Base-by-base conservation (phyloP, 2,329 filamentous ascomycete genomes). In the Claviceps maximensis region DNA sequence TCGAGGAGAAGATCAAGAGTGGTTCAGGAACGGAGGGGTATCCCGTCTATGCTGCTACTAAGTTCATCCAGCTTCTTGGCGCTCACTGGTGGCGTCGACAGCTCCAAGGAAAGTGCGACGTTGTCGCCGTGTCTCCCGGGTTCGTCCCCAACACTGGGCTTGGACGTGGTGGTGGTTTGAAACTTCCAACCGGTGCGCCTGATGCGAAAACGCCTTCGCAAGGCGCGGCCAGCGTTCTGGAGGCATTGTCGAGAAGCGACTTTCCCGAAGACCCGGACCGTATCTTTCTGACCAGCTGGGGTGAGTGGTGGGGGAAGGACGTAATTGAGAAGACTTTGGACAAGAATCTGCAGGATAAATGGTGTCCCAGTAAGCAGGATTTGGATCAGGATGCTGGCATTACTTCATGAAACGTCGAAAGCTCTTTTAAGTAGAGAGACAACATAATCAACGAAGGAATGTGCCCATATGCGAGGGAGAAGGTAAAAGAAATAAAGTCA, bases 31-130 rank as follows among this genome's bases (percentile, higher is more conserved):
- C 62, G 0, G 58, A 62, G 0, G 57, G 49, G 0, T 44, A 47
- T 2, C 55, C 49, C 0, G 62, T 71, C 9, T 79, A 79, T 55
- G 23, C 57, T 9, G 64, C 68, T 42, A 71, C 70, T 55, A 79
- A 79, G 57, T 78, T 79, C 53, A 65, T 70, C 1, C 74, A 75
- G 56, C 67, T 79, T 0, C 69, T 79, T 1, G 67, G 68, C 7
- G 74, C 76, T 1, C 75, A 79, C 48, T 79, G 75, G 75, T 79
- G 76, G 77, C 74, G 74, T 2, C 74, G 76, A 3, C 66, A 77
- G 57, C 69, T 79, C n/a, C 53, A 58, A 0, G 71, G 64, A 25
- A 62, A 66, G 27, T 74, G 70, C 59, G 58, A 63, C 5, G 71
- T 79, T 21, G 69, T 79, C 5, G 76, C 76, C 12, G 75, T 77